Conservation (phyloP, 208 protist genomes). For the Crithidia expoeki region DNA sequence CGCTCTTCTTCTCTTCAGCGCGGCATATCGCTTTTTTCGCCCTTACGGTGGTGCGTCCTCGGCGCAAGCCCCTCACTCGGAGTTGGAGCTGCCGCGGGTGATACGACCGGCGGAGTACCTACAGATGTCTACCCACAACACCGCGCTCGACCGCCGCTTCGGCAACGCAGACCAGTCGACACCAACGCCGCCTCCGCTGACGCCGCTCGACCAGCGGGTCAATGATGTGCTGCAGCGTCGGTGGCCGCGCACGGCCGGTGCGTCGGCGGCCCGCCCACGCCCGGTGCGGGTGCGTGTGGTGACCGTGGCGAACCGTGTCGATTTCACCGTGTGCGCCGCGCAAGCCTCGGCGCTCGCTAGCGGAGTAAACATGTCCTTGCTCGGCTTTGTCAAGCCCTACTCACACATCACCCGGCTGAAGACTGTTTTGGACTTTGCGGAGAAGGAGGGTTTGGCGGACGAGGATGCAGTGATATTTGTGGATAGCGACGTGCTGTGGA, state of each 20-base stretch:
- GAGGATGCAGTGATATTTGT: slow-evolving; percentile 40
- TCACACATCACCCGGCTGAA: slow-evolving; percentile 31
- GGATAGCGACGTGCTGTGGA: slow-evolving; percentile 43
- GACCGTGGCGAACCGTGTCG: slow-evolving; percentile 24
- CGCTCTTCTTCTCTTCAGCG: not conserved
- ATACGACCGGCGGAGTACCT: not conserved
- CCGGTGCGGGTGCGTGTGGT: slow-evolving; percentile 11
- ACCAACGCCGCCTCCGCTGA: not conserved
- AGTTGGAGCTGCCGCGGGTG: not conserved
- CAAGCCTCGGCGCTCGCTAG: slow-evolving; percentile 28
- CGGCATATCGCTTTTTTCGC: not conserved
- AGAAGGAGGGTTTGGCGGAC: slow-evolving; percentile 31
- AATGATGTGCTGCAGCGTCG: slow-evolving; percentile 7
- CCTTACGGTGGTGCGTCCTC: not conserved
- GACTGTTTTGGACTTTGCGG: slow-evolving; percentile 29
- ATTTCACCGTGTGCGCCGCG: slow-evolving; percentile 27
- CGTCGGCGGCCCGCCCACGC: not conserved
- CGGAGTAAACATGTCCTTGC: slow-evolving; percentile 16
- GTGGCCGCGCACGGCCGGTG: slow-evolving; percentile 11
- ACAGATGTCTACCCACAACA: slow-evolving; percentile 6
- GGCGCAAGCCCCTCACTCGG: not conserved
- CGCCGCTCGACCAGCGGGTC: not conserved
- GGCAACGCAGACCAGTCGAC: not conserved
- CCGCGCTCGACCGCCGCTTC: not conserved
- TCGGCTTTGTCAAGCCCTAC: slow-evolving; percentile 30